Base-by-base conservation (phyloP, 1,139 yeast genomes). In the Meyerozyma athensensis region DNA sequence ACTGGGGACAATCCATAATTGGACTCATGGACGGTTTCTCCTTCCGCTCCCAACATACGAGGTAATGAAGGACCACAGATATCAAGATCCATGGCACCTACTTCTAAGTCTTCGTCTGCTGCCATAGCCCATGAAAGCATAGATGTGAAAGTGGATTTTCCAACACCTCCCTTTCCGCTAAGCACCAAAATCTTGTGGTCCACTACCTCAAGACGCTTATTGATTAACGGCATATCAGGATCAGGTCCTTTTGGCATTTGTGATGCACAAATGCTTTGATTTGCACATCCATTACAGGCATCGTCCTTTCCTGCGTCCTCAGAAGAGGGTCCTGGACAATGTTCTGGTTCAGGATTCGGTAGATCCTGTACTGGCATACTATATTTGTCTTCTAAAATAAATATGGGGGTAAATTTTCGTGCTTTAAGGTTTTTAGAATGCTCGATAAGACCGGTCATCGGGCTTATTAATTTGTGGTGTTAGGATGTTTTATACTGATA, bases 131-230 rank as follows among this genome's bases (percentile, higher is more conserved):
- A 92, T 12, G 95, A 79, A 17, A 92, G 71, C 95, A 92, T 86
- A 8, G 96, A 79, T 0, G 97, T 86, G 57, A 92, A 90, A 0
- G 98, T 94, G 1, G 96, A 86, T 58, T 92, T 92, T 0, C 99
- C 99, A 2, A 92, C 99, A 12, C 99, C 99, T 13, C 99, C 99
- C 63, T 92, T 92, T 9, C 98, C 98, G 2, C 96, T 86, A 4
- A 92, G 67, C 0, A 94, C 95, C 30, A 92, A 65, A 1, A 92
- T 66, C 60, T 92, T 92, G 44, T 92, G 97, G 47, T 80, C 73
- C 20, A 94, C 84, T 36, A 74, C 72, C 2, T 75, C 59, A 41
- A 92, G 64, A 39, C 92, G 73, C 36, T 76, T 74, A 32, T 79
- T 79, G 37, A 94, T 92, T n/a, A 76, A 46, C 1, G 92, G 87